Percentiles rank a stretch among this genome's conserved stretches.
phyloP scores from a whole-genome alignment of 129 eudicot genomes.

The Lactuca saligna region DNA sequence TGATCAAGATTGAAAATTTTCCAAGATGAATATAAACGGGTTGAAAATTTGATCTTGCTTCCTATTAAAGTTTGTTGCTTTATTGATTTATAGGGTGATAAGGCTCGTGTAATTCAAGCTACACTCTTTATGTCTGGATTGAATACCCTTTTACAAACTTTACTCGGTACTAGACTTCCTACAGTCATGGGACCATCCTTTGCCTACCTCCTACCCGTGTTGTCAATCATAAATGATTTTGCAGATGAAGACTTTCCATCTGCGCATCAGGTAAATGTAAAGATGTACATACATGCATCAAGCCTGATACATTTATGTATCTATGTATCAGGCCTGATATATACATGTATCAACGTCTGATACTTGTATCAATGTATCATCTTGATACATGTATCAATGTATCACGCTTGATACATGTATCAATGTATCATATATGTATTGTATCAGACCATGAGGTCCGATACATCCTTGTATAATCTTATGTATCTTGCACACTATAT shows the following conservation, averaged over 20 bases:
- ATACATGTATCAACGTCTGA: too few relatives aligned
- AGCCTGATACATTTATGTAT: background rate
- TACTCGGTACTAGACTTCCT: slow-evolving; percentile 85
- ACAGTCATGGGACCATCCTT: slow-evolving; percentile 98
- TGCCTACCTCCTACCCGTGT: slow-evolving; percentile 67
- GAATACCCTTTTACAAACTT: slow-evolving; percentile 91
- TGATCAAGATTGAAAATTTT: background rate
- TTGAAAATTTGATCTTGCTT: slow-evolving; percentile 8
- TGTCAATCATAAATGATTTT: slow-evolving; percentile 61
- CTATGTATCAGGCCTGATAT: background rate
- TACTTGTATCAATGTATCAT: too few relatives aligned
- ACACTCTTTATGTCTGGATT: slow-evolving; percentile 81
- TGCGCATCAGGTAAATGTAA: slow-evolving; percentile 65
- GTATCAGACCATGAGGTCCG: too few relatives aligned
- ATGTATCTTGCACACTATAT: too few relatives aligned
- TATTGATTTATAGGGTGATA: slow-evolving; percentile 66
- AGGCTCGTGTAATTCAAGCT: slow-evolving; percentile 85
- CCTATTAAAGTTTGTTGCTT: slow-evolving; percentile 25
- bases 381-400: background rate
- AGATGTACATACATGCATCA: background rate
- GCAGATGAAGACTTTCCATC: slow-evolving; percentile 43
- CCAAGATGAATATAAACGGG: background rate
- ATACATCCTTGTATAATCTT: background rate
- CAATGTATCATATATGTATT: too few relatives aligned
- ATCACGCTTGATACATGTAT: too few relatives aligned